Percentiles rank a stretch among this genome's conserved stretches.
These are phyloP conservation scores for Monosporascus sp. DNA, from an alignment of 2,329 filamentous ascomycete species.

Conservation along the genomic window DNA sequence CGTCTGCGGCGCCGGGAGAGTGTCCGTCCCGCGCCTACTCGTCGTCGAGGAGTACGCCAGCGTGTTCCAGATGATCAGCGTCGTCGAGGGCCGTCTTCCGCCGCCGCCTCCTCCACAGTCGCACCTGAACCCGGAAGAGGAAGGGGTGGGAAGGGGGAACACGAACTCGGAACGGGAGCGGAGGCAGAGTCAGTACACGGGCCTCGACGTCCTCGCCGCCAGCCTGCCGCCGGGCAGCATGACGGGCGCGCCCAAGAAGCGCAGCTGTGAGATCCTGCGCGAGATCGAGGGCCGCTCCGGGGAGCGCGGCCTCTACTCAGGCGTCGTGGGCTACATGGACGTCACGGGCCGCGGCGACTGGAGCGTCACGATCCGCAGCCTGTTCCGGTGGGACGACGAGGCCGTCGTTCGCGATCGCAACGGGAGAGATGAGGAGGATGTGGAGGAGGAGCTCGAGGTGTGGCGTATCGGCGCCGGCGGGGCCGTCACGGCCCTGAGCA, in stretches of 20 bases:
- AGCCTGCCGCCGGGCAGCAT: conserved; percentile 88
- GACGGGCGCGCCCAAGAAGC: conserved; percentile 94
- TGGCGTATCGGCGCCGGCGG: conserved; percentile 90
- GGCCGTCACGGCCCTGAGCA: conserved; percentile 81
- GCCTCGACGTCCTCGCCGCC: conserved; percentile 70
- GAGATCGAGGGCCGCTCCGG: conserved; percentile 55
- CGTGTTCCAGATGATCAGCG: conserved; percentile 87
- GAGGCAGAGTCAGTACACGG: conserved; percentile 42
- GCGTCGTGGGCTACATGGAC: conserved; percentile 86
- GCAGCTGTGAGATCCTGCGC: conserved; percentile 78
- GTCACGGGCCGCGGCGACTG: conserved; percentile 82
- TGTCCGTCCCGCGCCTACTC: conserved; percentile 73
- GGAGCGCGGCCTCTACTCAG: conserved; percentile 75
- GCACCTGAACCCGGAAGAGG: too few species aligned
- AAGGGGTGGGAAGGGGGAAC: not conserved
- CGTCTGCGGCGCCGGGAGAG: conserved; percentile 70
- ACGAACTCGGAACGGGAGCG: not conserved
- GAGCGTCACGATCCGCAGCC: conserved; percentile 82
- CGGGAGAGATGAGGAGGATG: conserved; percentile 19
- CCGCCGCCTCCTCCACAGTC: not conserved
- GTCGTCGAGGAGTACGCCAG: conserved; percentile 86
- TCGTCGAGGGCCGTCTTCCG: conserved; percentile 67
- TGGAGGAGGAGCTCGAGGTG: conserved; percentile 40
- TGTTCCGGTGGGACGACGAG: conserved; percentile 69
- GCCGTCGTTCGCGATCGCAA: conserved; percentile 15